Evolutionary conservation across 306 rosid species (phyloP), one percentile per base, ranked within the genome.

Genomic region (Arachis stenosperma): DNA sequence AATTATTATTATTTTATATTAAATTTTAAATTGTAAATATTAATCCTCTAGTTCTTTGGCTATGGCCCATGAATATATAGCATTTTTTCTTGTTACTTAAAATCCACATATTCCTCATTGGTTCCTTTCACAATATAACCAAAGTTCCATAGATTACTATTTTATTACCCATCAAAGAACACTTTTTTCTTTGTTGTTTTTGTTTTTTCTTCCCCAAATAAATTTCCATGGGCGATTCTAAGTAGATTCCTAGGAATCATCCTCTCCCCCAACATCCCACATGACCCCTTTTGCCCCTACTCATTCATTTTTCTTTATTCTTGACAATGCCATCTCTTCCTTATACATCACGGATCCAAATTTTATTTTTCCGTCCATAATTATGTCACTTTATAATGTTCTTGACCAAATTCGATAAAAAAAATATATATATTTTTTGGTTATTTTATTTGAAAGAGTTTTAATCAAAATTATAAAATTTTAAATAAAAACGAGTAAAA

Each of bases 191-290:
- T 44, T 44, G 0, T 6, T 44, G 8, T 44, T 6, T 44, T 44
- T 4, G 2, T 47, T 71, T 80, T 78, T 79, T 33, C 37, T 33
- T 33, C 37, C 37, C 37, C 37, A 33, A 33, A 22, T 22, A 65
- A 40, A 43, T 75, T 71, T 47, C 61, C 57, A 41, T 46, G 2
- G 53, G 1, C 55, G 75, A 84, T 64, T 78, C 84, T 67, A 4
- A 44, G 76, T 64, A 86, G 89, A 85, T 85, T 79, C 84, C 72
- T 2, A 22, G 42, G 89, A 83, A 87, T 85, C 83, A 81, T 83
- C 55, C 89, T 83, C 61, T 78, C 30, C 13, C 27, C 58, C 61
- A 42, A 39, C 52, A 29, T 43, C 71, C 73, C 54, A 50, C 67
- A 47, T 52, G 54, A 2, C 74, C 67, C 54, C 67, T 55, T 75